Evolutionary conservation across 306 rosid genomes (phyloP), one percentile per base, ranked within the genome.

Genomic region (Vigna hirtella): DNA sequence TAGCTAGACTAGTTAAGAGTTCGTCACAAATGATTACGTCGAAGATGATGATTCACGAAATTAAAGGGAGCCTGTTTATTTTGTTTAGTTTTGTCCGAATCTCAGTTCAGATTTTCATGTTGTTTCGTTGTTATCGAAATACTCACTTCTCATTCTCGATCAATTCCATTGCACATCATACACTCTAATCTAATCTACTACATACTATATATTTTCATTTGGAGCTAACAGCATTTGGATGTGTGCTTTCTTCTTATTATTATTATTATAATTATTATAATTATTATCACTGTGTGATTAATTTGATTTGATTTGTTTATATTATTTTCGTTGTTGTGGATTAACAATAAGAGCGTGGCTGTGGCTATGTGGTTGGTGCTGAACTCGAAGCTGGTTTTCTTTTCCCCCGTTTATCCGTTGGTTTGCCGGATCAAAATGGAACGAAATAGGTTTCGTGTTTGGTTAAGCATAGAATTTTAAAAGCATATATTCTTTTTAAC

Each of bases 371-470:
- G 73, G 83, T 83, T 84, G 88, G 95, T 85, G 88, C 76, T 85
- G 85, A 85, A 88, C 91, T 92, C 97, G 89, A 89, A 90, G 87
- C 85, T 58, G 15, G 89, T 86, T 92, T 92, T 83, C 77, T 86
- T 92, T 92, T 83, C 77, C 42, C 90, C 98, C 47, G 86, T 73
- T 86, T 86, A 85, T 78, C 90, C 85, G 96, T 84, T 89, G 70
- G 61, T 85, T 87, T 90, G 97, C 93, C 92, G 88, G 97, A 86
- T 87, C 77, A 82, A 86, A 82, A 72, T 82, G 57, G 81, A 76
- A 79, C 45, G 69, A 87, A 68, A 58, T 87, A 85, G 93, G 87
- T 89, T 88, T 86, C 97, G 95, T 93, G 93, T 84, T 85, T 75
- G 90, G 87, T 81, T 88, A 69, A 74, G 69, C 90, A 85, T 82